Evolutionary conservation across 1,284 basidiomycete species (phyloP).

Genomic region (Grifola frondosa): DNA sequence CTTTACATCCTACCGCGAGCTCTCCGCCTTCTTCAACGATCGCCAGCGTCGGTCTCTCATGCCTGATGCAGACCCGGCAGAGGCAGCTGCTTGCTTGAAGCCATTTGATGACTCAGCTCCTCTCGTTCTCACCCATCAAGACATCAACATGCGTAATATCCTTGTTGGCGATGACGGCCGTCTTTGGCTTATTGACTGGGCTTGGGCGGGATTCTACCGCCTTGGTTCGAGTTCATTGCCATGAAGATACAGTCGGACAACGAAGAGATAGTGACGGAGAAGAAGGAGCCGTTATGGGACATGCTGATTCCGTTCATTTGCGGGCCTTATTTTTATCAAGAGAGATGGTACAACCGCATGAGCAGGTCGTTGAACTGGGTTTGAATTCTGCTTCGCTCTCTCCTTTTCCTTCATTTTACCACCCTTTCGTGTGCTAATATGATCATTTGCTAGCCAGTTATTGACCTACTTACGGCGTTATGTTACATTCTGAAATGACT

Average conservation of each 20-base stretch:
- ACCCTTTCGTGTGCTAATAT: too few species aligned
- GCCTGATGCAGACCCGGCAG: background rate
- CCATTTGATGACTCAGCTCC: conserved; percentile 26
- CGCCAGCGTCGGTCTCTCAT: conserved; percentile 1
- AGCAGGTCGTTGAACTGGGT: background rate
- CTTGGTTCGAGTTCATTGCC: conserved; percentile 20
- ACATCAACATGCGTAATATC: conserved; percentile 28
- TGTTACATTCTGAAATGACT: too few species aligned
- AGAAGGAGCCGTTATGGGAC: conserved; percentile 3
- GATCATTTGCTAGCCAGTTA: too few species aligned
- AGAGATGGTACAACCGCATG: conserved; percentile 1
- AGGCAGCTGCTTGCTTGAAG: conserved; percentile 2
- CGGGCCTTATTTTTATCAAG: conserved; percentile 5
- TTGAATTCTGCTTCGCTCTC: too few species aligned
- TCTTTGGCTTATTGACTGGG: conserved; percentile 33
- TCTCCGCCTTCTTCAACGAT: conserved; percentile 15
- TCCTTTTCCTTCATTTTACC: too few species aligned
- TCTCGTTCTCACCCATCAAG: conserved; percentile 29
- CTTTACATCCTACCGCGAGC: conserved; percentile 12
- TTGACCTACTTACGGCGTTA: too few species aligned
- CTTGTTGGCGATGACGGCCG: conserved; percentile 25
- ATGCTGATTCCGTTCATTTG: conserved; percentile 8
- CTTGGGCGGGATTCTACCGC: conserved; percentile 27
- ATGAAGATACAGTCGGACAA: conserved; percentile 5
- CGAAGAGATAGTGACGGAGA: conserved; percentile 1